A percentile compares a stretch with the other conserved stretches of the same genome.
These are phyloP conservation scores for Aspergillus ochraceus DNA, from an alignment of 2,329 filamentous ascomycete species.

Conservation along the genomic window DNA sequence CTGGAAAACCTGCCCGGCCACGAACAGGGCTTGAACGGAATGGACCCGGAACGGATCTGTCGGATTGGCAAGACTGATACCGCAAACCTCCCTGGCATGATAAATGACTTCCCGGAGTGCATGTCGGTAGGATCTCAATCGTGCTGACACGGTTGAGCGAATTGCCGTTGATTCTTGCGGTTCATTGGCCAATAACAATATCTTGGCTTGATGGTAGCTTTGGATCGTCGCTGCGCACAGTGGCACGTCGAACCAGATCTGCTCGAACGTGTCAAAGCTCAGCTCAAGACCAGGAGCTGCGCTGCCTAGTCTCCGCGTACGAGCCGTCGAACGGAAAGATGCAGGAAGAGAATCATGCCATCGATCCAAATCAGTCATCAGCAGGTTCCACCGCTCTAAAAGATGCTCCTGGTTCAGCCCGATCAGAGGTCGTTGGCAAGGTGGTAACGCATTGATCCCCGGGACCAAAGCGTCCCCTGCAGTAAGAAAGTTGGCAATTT, in stretches of 20 bases:
- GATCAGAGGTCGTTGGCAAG: constrained; percentile 8
- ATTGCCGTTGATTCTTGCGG: constrained; percentile 54
- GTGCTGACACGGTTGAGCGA: constrained; percentile 48
- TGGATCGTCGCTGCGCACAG: constrained; percentile 63
- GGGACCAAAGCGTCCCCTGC: constrained; percentile 12
- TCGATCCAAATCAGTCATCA: constrained; percentile 52
- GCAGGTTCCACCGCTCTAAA: constrained; percentile 47
- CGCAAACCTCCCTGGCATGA: constrained; percentile 57
- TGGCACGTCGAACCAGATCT: constrained; percentile 34
- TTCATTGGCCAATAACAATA: constrained; percentile 58
- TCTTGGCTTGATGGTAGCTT: constrained; percentile 60
- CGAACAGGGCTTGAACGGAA: constrained; percentile 20
- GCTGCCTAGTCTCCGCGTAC: constrained; percentile 41
- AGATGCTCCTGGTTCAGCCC: constrained; percentile 16
- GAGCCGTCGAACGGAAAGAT: constrained; percentile 49
- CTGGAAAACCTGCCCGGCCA: constrained; percentile 49
- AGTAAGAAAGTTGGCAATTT: constrained; percentile 18
- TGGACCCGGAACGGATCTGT: constrained; percentile 51
- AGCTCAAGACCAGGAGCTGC: background rate
- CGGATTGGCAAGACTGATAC: constrained; percentile 53
- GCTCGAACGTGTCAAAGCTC: background rate
- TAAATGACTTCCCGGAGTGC: constrained; percentile 50
- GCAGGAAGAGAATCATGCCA: constrained; percentile 56
- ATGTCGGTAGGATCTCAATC: constrained; percentile 53
- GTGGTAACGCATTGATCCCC: constrained; percentile 10